Evolutionary conservation across 331 rosid genomes (phyloP), one percentile per base, ranked within the genome.

Genomic region (Prunus yedoensis): DNA sequence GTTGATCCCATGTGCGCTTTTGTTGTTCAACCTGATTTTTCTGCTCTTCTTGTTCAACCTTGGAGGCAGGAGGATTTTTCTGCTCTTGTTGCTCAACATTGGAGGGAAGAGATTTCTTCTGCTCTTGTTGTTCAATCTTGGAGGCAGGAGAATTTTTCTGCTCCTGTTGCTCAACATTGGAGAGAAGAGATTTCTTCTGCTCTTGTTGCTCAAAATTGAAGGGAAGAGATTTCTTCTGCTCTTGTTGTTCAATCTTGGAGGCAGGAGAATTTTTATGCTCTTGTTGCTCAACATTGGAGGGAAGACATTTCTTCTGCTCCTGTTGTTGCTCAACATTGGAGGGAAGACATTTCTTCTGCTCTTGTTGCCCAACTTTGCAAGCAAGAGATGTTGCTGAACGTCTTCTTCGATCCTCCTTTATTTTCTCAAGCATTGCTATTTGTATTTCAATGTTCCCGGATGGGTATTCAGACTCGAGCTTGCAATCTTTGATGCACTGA

Each of bases 401-500:
- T 68, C 65, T 35, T 35, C 41, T 73, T 66, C 71, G 52, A 38
- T 49, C 56, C 17, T 25, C 65, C 79, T 76, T 82, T 30, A 77
- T 52, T 67, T 49, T 78, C 47, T 74, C 83, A 46, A 87, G 75
- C 43, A 17, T 30, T 23, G 1, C 5, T 63, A 85, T 82, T 64
- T 75, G 86, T 2, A 28, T 23, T 5, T 58, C 43, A 75, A 85
- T 70, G 63, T 66, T 71, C 5, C 18, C 15, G 18, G 77, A 65
- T 27, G 83, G 78, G 80, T 77, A 66, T 43, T 52, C 72, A 27
- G 77, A 74, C 63, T 83, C 75, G 6, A 87, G 78, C 2, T 68
- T 67, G 85, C 77, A 67, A 28, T 80, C 88, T 35, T 62, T 73
- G 50, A 89, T 77, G 81, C 87, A 89, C 38, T 66, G 47, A 23